phyloP scores from a whole-genome alignment of 2,329 filamentous ascomycete genomes.

The Apiospora kogelbergensis region DNA sequence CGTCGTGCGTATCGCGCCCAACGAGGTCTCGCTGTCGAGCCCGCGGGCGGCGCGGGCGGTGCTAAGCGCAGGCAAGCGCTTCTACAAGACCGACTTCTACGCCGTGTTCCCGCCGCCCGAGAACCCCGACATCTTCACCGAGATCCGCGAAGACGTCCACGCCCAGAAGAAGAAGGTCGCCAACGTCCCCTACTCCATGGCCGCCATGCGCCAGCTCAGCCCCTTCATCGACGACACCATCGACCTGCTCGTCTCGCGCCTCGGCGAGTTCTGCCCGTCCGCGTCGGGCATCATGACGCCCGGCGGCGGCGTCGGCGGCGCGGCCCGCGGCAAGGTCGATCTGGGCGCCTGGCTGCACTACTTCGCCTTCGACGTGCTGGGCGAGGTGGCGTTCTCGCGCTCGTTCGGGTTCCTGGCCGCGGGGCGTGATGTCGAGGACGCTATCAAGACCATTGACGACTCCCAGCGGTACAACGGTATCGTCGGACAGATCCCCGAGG shows the following conservation, averaged over 20 bases:
- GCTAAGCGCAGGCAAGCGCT: conserved; percentile 49
- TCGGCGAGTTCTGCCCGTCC: conserved; percentile 39
- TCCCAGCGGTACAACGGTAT: conserved; percentile 54
- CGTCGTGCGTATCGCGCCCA: conserved; percentile 48
- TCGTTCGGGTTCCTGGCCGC: conserved; percentile 53
- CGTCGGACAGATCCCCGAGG: conserved; percentile 50
- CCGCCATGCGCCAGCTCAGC: conserved; percentile 50
- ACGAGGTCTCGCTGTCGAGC: conserved; percentile 47
- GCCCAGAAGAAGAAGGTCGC: conserved; percentile 54
- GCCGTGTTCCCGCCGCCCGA: conserved; percentile 54
- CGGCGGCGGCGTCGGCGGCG: not conserved
- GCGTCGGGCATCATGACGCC: conserved; percentile 17
- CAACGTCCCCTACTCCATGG: conserved; percentile 53
- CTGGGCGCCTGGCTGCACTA: conserved; percentile 47
- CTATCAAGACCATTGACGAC: conserved; percentile 53
- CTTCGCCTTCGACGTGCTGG: conserved; percentile 50
- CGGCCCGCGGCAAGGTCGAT: conserved; percentile 32
- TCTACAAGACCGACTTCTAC: conserved; percentile 55
- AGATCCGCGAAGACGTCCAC: conserved; percentile 53
- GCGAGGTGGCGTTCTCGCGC: conserved; percentile 51
- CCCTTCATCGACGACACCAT: conserved; percentile 54
- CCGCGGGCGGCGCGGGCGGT: conserved; percentile 45
- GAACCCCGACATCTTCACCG: conserved; percentile 60
- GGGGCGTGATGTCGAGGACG: conserved; percentile 48
- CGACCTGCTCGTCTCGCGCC: conserved; percentile 41